A percentile compares a stretch with the other conserved stretches of the same genome.
Conservation (phyloP, 192 early-diverging fungal species). For the Paraglomus occultum region DNA sequence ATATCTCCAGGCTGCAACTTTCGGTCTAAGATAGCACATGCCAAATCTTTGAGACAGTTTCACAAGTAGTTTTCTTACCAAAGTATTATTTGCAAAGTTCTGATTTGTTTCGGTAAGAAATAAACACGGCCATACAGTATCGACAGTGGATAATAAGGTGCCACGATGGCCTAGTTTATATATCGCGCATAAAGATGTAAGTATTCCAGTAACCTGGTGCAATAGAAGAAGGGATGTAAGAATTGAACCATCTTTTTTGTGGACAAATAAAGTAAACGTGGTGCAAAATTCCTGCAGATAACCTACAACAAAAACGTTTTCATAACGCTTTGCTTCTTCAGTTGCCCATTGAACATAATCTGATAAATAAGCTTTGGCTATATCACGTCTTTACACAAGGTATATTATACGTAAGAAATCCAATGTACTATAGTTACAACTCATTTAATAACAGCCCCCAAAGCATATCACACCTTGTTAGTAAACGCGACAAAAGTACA, state of each 20-base stretch:
- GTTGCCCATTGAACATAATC: conserved; percentile 74
- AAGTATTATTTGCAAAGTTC: conserved; percentile 62
- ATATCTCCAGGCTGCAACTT: conserved; percentile 67
- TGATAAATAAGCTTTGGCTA: conserved; percentile 53
- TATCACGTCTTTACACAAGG: conserved; percentile 58
- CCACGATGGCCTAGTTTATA: conserved; percentile 69
- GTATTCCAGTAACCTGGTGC: conserved; percentile 52
- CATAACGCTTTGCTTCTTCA: conserved; percentile 29
- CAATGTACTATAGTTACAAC: conserved; percentile 4
- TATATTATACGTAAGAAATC: not conserved
- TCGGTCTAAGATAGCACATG: conserved; percentile 71
- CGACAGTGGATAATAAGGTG: conserved; percentile 56
- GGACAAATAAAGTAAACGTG: not conserved
- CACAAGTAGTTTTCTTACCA: conserved; percentile 75
- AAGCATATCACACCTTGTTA: conserved; percentile 66
- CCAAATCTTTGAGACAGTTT: conserved; percentile 87
- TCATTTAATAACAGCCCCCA: not conserved
- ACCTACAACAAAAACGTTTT: conserved; percentile 52
- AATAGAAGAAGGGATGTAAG: conserved; percentile 6
- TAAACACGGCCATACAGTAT: conserved; percentile 43
- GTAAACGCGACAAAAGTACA: conserved; percentile 75
- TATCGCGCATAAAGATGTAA: conserved; percentile 62
- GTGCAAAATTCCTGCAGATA: not conserved
- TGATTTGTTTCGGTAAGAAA: conserved; percentile 43
- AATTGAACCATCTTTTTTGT: not conserved